phyloP scores from a whole-genome alignment of 768 basidiomycete species.

The Leccinum subtestaceum region DNA sequence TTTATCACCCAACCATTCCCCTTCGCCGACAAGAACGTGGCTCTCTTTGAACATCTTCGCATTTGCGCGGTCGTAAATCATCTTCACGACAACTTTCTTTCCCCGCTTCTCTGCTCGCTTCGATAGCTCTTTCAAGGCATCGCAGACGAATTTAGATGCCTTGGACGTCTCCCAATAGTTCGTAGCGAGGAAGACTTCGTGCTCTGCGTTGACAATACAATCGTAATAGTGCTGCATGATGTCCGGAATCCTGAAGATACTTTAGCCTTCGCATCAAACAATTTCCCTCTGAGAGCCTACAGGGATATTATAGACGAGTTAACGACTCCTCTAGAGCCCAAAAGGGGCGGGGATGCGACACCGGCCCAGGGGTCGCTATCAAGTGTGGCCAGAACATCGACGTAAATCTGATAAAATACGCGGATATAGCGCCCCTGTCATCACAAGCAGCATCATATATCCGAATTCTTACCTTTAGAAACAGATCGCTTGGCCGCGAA shows the following conservation, averaged over 20 bases:
- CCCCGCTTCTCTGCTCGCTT: constrained; percentile 42
- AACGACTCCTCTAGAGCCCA: constrained; percentile 60
- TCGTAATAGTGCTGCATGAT: constrained; percentile 70
- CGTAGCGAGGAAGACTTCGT: constrained; percentile 66
- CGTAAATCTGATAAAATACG: constrained; percentile 47
- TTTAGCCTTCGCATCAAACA: constrained; percentile 8
- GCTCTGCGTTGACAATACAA: constrained; percentile 56
- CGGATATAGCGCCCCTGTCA: not conserved
- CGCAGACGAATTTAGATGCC: constrained; percentile 47
- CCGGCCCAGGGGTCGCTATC: constrained; percentile 53
- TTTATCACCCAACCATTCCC: constrained; percentile 42
- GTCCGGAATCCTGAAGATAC: constrained; percentile 52
- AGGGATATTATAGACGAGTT: constrained; percentile 61
- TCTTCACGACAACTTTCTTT: constrained; percentile 55
- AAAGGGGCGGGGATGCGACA: constrained; percentile 59
- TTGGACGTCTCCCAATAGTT: constrained; percentile 59
- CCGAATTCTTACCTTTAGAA: constrained; percentile 47
- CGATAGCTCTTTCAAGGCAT: constrained; percentile 53
- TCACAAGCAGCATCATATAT: not conserved
- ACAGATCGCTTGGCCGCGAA: constrained; percentile 52
- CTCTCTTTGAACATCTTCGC: constrained; percentile 46
- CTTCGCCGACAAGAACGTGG: constrained; percentile 46
- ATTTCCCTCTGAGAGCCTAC: constrained; percentile 25
- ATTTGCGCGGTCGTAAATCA: constrained; percentile 69
- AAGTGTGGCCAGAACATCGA: constrained; percentile 57